Conservation (phyloP, 176 grass and related monocot species). For the Ananas comosus region DNA sequence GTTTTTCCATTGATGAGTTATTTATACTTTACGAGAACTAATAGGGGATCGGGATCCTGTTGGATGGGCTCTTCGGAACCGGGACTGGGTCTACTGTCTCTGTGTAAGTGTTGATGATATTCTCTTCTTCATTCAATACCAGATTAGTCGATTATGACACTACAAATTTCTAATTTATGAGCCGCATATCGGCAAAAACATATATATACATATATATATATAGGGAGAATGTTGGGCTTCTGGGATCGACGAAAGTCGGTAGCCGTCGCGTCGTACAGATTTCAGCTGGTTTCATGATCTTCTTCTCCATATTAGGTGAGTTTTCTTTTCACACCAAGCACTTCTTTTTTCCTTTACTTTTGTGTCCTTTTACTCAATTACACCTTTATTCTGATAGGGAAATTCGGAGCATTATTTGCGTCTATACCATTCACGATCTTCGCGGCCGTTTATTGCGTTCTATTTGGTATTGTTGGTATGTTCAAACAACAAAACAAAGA, state of each 20-base stretch:
- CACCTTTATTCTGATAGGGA: conserved; percentile 33
- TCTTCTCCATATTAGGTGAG: conserved; percentile 91
- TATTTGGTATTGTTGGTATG: conserved; percentile 87
- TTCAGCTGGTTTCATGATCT: conserved; percentile 96
- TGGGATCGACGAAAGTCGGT: conserved; percentile 83
- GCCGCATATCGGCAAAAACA: neutral
- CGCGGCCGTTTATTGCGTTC: conserved; percentile 74
- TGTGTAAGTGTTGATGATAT: conserved; percentile 42
- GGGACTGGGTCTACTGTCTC: conserved; percentile 80
- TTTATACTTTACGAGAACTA: conserved; percentile 2
- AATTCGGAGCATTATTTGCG: conserved; percentile 93
- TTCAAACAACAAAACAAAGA: neutral
- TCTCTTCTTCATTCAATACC: too few species aligned
- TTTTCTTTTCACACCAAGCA: neutral
- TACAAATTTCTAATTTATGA: neutral
- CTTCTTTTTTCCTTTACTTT: too few species aligned
- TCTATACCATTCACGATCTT: conserved; percentile 96
- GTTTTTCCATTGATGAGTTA: conserved; percentile 5
- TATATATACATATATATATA: too few species aligned
- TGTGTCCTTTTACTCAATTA: neutral
- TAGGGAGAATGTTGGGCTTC: conserved; percentile 89
- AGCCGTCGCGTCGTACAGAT: conserved; percentile 92
- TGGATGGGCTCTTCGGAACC: conserved; percentile 83
- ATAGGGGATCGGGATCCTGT: conserved; percentile 81
- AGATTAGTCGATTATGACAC: too few species aligned